Conservation (phyloP, 192 early-diverging fungal species). For the Umbelopsis vinacea region DNA sequence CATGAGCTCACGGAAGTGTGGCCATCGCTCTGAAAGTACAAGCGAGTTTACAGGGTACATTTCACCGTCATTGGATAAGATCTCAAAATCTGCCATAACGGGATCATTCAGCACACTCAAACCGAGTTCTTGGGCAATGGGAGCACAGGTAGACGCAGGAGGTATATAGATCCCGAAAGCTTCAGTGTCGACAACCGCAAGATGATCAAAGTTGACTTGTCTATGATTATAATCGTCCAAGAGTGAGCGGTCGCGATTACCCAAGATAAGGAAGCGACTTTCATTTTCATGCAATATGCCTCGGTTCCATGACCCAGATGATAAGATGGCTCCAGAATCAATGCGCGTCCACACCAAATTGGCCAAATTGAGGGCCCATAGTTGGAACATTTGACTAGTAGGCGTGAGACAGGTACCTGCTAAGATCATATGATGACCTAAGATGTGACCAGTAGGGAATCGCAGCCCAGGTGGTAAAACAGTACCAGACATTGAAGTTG, state of each 20-base stretch:
- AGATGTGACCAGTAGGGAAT: conserved; percentile 74
- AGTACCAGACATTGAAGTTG: conserved; percentile 62
- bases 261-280: conserved; percentile 73
- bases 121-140: conserved; percentile 58
- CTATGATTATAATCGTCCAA: conserved; percentile 80
- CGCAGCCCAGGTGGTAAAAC: conserved; percentile 73
- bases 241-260: conserved; percentile 68
- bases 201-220: conserved; percentile 77
- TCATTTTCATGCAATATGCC: conserved; percentile 63
- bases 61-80: conserved; percentile 53
- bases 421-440: conserved; percentile 70
- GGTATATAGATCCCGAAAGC: conserved; percentile 69
- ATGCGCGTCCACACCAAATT: conserved; percentile 69
- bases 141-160: conserved; percentile 51
- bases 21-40: conserved; percentile 57
- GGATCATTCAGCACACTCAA: conserved; percentile 58
- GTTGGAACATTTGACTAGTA: conserved; percentile 65
- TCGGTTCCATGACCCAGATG: conserved; percentile 79
- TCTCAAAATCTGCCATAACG: conserved; percentile 58
- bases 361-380: conserved; percentile 71
- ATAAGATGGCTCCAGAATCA: conserved; percentile 67
- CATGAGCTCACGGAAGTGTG: conserved; percentile 51
- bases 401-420: conserved; percentile 76
- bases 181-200: conserved; percentile 70
- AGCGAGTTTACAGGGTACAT: conserved; percentile 58